phyloP scores from a whole-genome alignment of 1,139 yeast genomes.

The Debaryomyces psychrophilus region DNA sequence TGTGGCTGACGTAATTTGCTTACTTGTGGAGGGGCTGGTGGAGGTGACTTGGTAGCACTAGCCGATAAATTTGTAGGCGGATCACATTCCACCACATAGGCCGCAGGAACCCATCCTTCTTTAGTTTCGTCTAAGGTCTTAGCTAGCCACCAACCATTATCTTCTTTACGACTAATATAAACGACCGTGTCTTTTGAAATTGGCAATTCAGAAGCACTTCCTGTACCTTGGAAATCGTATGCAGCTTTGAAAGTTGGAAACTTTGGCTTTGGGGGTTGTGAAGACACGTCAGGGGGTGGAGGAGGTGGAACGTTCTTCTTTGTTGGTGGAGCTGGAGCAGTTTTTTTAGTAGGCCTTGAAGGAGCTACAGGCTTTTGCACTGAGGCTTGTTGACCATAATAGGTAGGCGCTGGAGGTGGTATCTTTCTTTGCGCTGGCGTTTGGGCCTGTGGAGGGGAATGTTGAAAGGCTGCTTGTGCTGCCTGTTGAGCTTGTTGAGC shows the following conservation, averaged over 20 bases:
- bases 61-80: conserved; percentile 40
- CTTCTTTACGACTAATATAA: conserved; percentile 63
- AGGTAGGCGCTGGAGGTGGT: conserved; percentile 26
- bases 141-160: conserved; percentile 93
- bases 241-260: conserved; percentile 84
- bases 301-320: conserved; percentile 44
- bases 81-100: conserved; percentile 72
- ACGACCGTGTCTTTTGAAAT: conserved; percentile 75
- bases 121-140: conserved; percentile 70
- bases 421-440: conserved; percentile 20
- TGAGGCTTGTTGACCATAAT: conserved; percentile 25
- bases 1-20: conserved; percentile 13
- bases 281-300: conserved; percentile 62
- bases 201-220: conserved; percentile 72
- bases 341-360: conserved; percentile 34
- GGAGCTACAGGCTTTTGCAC: conserved; percentile 22
- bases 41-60: conserved; percentile 27
- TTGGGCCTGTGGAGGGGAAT: conserved; percentile 13
- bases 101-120: conserved; percentile 98
- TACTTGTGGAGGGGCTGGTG: conserved; percentile 25
- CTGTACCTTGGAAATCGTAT: conserved; percentile 88
- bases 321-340: conserved; percentile 43
- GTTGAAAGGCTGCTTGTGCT: conserved; percentile 16
- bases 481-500: conserved; percentile 13
- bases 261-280: conserved; percentile 66